phyloP scores from a whole-genome alignment of 2,329 filamentous ascomycete genomes.

The Periglandula ipomoeae region DNA sequence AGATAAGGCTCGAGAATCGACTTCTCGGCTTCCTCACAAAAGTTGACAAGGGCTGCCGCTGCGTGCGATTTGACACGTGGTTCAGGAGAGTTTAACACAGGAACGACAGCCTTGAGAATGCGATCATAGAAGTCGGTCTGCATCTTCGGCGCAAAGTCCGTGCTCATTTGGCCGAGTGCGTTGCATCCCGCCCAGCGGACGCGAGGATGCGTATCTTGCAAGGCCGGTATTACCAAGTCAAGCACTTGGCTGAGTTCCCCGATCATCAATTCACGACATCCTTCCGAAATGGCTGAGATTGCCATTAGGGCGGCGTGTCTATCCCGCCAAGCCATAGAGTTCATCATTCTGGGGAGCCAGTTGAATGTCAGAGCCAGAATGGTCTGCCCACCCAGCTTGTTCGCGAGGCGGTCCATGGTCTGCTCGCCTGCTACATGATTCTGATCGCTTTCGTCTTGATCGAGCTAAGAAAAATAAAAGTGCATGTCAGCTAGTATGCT shows the following conservation, averaged over 20 bases:
- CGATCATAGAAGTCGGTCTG: constrained; percentile 88
- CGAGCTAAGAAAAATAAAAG: too few species aligned
- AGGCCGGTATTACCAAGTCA: constrained; percentile 84
- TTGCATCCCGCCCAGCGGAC: constrained; percentile 98
- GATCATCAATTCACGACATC: constrained; percentile 91
- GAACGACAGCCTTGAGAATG: constrained; percentile 84
- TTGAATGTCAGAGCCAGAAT: constrained; percentile 89
- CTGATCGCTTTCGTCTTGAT: constrained; percentile 89
- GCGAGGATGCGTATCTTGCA: constrained; percentile 83
- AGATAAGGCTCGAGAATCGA: constrained; percentile 85
- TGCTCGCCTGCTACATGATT: constrained; percentile 98
- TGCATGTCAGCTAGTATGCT: too few species aligned
- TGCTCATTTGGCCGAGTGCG: constrained; percentile 98
- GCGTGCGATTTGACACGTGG: constrained; percentile 94
- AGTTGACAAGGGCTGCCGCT: constrained; percentile 95
- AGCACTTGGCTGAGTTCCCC: constrained; percentile 90
- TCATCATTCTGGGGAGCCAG: constrained; percentile 98
- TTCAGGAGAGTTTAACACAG: constrained; percentile 81
- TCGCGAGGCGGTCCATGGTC: constrained; percentile 94
- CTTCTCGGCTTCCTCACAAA: constrained; percentile 97
- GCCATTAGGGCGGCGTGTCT: constrained; percentile 96
- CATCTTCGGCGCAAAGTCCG: constrained; percentile 96
- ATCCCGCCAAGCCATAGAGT: constrained; percentile 87
- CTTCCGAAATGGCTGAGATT: constrained; percentile 96
- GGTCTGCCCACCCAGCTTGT: constrained; percentile 92